Evolutionary conservation across 2,329 filamentous ascomycete genomes (phyloP).

Genomic region (Emergomyces orientalis): DNA sequence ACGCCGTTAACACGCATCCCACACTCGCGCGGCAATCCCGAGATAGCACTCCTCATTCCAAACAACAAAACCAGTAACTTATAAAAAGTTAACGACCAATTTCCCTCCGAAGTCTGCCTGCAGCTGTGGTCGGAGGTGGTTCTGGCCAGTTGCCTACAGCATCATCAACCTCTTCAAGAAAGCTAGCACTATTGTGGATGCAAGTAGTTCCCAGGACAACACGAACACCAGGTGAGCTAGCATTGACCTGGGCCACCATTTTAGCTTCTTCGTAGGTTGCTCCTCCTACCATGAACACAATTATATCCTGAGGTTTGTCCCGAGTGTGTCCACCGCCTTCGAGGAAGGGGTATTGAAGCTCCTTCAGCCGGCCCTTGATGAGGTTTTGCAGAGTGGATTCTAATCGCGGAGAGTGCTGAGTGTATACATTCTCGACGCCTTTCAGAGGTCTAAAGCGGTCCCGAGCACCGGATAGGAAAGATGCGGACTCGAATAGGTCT

Average conservation of each 20-base stretch:
- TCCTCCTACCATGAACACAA: conserved; percentile 89
- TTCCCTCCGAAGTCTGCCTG: conserved; percentile 53
- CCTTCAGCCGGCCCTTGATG: conserved; percentile 79
- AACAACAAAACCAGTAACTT: background rate
- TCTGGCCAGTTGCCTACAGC: conserved; percentile 82
- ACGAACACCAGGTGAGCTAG: conserved; percentile 74
- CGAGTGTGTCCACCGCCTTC: conserved; percentile 77
- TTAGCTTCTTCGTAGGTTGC: conserved; percentile 96
- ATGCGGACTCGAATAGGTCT: conserved; percentile 83
- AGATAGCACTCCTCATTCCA: background rate
- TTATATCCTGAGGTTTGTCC: conserved; percentile 93
- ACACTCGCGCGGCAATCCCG: too few relatives aligned
- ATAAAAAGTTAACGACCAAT: conserved; percentile 40
- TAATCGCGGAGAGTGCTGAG: conserved; percentile 83
- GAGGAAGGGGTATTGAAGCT: conserved; percentile 86
- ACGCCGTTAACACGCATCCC: background rate
- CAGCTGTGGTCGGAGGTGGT: conserved; percentile 48
- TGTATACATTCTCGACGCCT: conserved; percentile 97
- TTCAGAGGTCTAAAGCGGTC: conserved; percentile 90
- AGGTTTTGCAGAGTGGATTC: conserved; percentile 84
- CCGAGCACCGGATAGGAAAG: conserved; percentile 81
- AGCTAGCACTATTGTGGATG: conserved; percentile 78
- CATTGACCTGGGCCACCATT: conserved; percentile 90
- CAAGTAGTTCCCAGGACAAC: conserved; percentile 83
- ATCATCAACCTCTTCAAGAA: conserved; percentile 86